A percentile compares a stretch with the other conserved stretches of the same genome.
These are phyloP conservation scores for Pisolithus marmoratus DNA, from an alignment of 768 basidiomycete species.

Conservation along the genomic window DNA sequence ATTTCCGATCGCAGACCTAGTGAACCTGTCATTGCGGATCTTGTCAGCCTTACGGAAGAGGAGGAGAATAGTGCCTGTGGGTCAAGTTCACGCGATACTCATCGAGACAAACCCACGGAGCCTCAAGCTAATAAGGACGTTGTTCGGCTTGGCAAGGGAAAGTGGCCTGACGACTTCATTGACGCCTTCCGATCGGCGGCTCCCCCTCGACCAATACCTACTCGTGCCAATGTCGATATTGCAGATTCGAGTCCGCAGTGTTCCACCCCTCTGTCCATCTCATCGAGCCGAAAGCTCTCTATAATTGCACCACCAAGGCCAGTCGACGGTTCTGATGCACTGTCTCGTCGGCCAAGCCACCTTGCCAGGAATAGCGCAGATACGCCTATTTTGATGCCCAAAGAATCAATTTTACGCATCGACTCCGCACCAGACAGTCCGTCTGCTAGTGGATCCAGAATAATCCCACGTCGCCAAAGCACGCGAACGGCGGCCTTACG, in stretches of 20 bases:
- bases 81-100: conserved; percentile 37
- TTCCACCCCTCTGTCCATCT: conserved; percentile 35
- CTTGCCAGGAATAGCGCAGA: conserved; percentile 64
- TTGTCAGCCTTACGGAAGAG: conserved; percentile 68
- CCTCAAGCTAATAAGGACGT: conserved; percentile 18
- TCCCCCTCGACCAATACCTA: conserved; percentile 27
- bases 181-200: conserved; percentile 41
- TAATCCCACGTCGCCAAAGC: conserved; percentile 54
- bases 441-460: conserved; percentile 32
- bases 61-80: conserved; percentile 48
- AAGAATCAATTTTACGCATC: conserved; percentile 40
- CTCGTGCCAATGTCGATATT: conserved; percentile 15
- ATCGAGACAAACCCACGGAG: conserved; percentile 16
- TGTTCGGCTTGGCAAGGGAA: conserved; percentile 67
- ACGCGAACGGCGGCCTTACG: conserved; percentile 41
- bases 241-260: conserved; percentile 11
- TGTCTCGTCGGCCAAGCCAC: conserved; percentile 54
- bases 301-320: conserved; percentile 40
- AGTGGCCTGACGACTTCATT: conserved; percentile 80
- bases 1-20: conserved; percentile 58
- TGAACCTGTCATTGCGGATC: conserved; percentile 54
- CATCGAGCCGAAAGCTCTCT: conserved; percentile 53
- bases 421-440: conserved; percentile 58
- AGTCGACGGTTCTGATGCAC: conserved; percentile 43
- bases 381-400: conserved; percentile 40